phyloP scores from a whole-genome alignment of 768 basidiomycete genomes.

The Leccinum subtestaceum region DNA sequence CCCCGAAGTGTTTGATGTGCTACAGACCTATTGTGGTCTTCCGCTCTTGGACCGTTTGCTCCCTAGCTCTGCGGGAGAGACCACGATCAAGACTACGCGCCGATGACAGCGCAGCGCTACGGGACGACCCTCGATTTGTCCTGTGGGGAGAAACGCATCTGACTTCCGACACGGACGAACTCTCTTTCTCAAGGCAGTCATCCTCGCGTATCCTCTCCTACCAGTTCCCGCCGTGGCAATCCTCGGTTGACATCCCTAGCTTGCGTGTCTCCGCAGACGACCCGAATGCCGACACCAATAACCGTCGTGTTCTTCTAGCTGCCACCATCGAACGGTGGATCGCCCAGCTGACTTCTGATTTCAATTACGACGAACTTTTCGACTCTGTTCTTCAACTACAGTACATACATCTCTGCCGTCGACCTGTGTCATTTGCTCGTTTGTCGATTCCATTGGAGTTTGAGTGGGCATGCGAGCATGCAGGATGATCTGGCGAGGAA shows the following conservation, averaged over 20 bases:
- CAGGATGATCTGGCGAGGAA: conserved; percentile 71
- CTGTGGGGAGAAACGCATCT: conserved; percentile 73
- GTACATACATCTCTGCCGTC: too few relatives aligned
- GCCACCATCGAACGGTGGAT: too few relatives aligned
- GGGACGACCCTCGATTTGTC: conserved; percentile 88
- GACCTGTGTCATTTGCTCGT: too few relatives aligned
- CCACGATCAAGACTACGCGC: conserved; percentile 66
- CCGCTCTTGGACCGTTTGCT: conserved; percentile 69
- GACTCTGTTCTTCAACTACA: too few relatives aligned
- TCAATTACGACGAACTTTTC: too few relatives aligned
- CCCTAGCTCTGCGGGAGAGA: conserved; percentile 49
- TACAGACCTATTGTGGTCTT: conserved; percentile 77
- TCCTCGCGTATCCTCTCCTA: conserved; percentile 39
- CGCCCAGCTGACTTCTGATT: too few relatives aligned
- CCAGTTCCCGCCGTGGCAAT: conserved; percentile 36
- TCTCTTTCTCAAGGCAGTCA: conserved; percentile 41
- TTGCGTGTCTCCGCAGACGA: conserved; percentile 21
- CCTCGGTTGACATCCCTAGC: conserved; percentile 27
- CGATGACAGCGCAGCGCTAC: conserved; percentile 68
- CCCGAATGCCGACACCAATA: conserved; percentile 29
- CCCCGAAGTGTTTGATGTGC: conserved; percentile 73
- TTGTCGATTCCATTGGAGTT: conserved; percentile 82
- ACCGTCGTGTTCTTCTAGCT: not conserved
- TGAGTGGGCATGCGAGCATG: conserved; percentile 23
- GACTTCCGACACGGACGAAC: conserved; percentile 32